Conservation (phyloP, 2,329 filamentous ascomycete species). For the Botrytis hyacinthi region DNA sequence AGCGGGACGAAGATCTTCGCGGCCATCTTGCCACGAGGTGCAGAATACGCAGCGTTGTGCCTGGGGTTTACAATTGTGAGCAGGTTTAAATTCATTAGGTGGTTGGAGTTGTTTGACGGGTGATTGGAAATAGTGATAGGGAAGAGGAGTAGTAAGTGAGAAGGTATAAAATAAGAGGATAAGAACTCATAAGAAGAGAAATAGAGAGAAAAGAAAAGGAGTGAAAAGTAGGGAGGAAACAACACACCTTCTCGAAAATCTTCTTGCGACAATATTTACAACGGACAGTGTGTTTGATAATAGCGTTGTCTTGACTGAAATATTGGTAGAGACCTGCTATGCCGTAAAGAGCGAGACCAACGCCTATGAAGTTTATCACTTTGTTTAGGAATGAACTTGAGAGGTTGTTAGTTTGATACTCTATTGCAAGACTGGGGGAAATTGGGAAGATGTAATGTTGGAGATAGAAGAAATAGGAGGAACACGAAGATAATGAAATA, state of each 20-base stretch:
- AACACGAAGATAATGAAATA: background rate
- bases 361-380: constrained; percentile 61
- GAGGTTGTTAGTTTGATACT: background rate
- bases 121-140: background rate
- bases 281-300: constrained; percentile 68
- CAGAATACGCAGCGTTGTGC: constrained; percentile 54
- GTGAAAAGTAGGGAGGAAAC: too few relatives aligned
- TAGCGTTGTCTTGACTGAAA: constrained; percentile 54
- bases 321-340: constrained; percentile 62
- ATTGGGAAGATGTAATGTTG: fast-evolving
- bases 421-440: background rate
- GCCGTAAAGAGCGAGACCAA: constrained; percentile 64
- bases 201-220: background rate
- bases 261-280: constrained; percentile 66
- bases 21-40: constrained; percentile 55
- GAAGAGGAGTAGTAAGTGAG: background rate
- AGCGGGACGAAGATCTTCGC: constrained; percentile 23
- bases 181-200: background rate
- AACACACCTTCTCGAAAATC: constrained; percentile 60
- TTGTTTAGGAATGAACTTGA: constrained; percentile 60
- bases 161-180: background rate
- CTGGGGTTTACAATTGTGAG: constrained; percentile 31
- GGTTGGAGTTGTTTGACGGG: background rate
- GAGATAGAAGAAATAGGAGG: background rate
- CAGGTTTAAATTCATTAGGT: background rate